Conservation (phyloP, 2,329 filamentous ascomycete genomes). For the Fusarium camptoceras region DNA sequence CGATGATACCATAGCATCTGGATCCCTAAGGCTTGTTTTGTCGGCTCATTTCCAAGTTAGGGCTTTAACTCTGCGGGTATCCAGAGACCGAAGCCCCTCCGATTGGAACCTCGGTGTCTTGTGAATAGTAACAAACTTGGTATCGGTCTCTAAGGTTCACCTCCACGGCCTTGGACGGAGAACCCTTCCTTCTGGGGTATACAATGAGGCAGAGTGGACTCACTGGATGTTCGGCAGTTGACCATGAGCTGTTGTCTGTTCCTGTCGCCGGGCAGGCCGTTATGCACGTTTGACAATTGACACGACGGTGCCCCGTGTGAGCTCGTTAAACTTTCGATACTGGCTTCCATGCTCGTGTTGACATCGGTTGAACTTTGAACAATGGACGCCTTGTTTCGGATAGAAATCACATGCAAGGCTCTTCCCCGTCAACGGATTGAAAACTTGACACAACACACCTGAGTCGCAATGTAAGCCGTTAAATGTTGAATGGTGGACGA, state of each 20-base stretch:
- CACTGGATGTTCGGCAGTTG: constrained; percentile 4
- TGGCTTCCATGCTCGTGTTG: background rate
- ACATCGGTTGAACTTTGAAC: background rate
- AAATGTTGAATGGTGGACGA: background rate
- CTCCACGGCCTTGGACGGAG: background rate
- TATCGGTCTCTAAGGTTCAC: constrained; percentile 1
- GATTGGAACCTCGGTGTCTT: constrained; percentile 12
- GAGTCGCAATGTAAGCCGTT: background rate
- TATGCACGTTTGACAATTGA: constrained; percentile 1
- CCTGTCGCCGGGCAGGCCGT: background rate
- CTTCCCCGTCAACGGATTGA: background rate
- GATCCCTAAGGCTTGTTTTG: background rate
- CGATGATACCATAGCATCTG: constrained; percentile 28
- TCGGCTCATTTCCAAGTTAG: constrained; percentile 16
- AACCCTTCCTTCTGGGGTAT: constrained; percentile 11
- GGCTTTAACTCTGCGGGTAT: constrained; percentile 1
- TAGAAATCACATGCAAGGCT: background rate
- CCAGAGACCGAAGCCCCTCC: constrained; percentile 8
- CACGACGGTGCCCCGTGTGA: constrained; percentile 23
- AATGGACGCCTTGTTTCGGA: background rate
- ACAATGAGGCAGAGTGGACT: constrained; percentile 2
- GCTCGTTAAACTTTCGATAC: background rate
- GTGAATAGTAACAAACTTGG: background rate
- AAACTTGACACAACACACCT: background rate
- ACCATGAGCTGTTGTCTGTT: constrained; percentile 3